phyloP scores from a whole-genome alignment of 108 stramenopile species.

The Nitzschia sp. region DNA sequence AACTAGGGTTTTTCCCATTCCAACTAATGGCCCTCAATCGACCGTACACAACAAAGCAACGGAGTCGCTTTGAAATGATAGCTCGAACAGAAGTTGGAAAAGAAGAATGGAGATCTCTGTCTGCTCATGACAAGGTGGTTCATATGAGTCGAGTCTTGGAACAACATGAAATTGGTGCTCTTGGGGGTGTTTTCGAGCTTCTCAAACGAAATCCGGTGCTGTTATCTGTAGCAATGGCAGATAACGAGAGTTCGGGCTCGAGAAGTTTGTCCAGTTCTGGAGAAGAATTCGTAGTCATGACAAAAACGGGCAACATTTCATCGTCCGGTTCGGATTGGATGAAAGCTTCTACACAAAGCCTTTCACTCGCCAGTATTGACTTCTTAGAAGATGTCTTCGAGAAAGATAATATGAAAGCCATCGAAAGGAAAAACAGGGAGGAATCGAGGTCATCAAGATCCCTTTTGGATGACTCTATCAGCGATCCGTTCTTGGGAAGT shows the following conservation, averaged over 20 bases:
- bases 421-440: neutral
- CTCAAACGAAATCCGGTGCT: constrained; percentile 28
- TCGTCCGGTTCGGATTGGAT: constrained; percentile 11
- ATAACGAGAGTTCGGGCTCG: neutral
- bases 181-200: constrained; percentile 28
- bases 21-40: constrained; percentile 39
- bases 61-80: constrained; percentile 16
- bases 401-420: constrained; percentile 5
- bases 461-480: neutral
- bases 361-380: constrained; percentile 20
- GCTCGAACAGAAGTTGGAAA: constrained; percentile 12
- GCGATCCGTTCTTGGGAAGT: constrained; percentile 1
- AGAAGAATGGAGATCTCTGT: neutral
- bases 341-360: neutral
- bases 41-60: constrained; percentile 9
- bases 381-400: constrained; percentile 25
- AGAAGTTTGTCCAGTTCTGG: neutral
- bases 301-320: neutral
- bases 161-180: constrained; percentile 14
- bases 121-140: constrained; percentile 11
- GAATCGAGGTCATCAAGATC: neutral
- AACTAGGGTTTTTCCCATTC: constrained; percentile 32
- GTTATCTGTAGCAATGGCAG: constrained; percentile 7
- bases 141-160: constrained; percentile 11
- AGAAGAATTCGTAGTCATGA: neutral